These are phyloP conservation scores for Tetrastigma voinierianum DNA, from an alignment of 164 flowering plant genomes.

Conservation along the genomic window DNA sequence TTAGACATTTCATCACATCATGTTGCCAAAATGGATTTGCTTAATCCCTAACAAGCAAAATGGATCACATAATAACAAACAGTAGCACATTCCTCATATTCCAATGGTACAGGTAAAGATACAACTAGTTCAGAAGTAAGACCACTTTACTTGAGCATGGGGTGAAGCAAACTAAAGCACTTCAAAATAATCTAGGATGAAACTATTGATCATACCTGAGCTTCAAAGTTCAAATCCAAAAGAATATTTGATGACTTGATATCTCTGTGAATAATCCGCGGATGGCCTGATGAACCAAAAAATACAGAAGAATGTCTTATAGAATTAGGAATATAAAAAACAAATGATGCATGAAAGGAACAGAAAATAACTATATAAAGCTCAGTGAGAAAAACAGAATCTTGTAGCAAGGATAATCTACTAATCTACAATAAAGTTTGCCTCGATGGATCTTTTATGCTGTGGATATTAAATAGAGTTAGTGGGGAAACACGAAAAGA, in stretches of 20 bases:
- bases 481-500: too few species aligned
- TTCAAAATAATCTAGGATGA: slow-evolving; percentile 1
- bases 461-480: background rate
- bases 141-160: background rate
- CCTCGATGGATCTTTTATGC: background rate
- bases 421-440: background rate
- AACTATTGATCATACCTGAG: slow-evolving; percentile 29
- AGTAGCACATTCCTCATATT: too few species aligned
- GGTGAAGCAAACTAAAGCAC: background rate
- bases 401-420: background rate
- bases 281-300: slow-evolving; percentile 32
- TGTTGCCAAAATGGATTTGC: background rate
- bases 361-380: background rate
- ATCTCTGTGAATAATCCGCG: slow-evolving; percentile 56
- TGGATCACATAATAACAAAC: too few species aligned
- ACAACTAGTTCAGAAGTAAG: background rate
- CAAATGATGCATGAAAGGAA: background rate
- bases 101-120: too few species aligned
- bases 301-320: background rate
- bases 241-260: slow-evolving; percentile 59
- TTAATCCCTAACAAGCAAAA: too few species aligned
- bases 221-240: slow-evolving; percentile 46
- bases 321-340: background rate
- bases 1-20: background rate
- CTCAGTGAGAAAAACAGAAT: background rate